Evolutionary conservation across 2,329 filamentous ascomycete species (phyloP).

Genomic region (Fusarium tjaetaba): DNA sequence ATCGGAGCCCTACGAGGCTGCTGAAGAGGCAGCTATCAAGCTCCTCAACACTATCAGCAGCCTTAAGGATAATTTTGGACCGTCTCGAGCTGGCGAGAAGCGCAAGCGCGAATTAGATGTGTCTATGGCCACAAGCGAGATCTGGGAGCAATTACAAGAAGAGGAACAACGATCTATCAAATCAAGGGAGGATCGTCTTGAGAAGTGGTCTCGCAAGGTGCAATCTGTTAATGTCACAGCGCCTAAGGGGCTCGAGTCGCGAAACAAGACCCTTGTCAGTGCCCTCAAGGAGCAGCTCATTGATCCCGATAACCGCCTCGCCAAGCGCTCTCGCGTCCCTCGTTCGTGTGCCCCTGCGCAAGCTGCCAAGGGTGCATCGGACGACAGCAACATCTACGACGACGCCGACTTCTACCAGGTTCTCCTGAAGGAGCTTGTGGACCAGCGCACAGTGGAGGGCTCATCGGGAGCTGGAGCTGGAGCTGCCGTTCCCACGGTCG

Average conservation of each 20-base stretch:
- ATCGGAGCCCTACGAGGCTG: constrained; percentile 72
- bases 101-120: constrained; percentile 65
- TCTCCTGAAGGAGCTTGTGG: constrained; percentile 90
- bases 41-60: constrained; percentile 84
- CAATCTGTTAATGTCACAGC: constrained; percentile 57
- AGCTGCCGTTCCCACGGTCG: constrained; percentile 62
- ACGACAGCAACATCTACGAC: constrained; percentile 79
- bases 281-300: constrained; percentile 75
- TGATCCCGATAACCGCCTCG: constrained; percentile 68
- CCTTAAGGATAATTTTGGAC: constrained; percentile 70
- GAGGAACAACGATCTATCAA: constrained; percentile 69
- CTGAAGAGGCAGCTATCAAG: constrained; percentile 85
- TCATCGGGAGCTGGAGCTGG: constrained; percentile 54
- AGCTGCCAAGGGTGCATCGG: constrained; percentile 63
- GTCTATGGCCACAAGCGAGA: constrained; percentile 68
- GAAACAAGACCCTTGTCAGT: constrained; percentile 64
- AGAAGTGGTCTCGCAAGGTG: constrained; percentile 88
- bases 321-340: constrained; percentile 75
- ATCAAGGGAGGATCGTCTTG: constrained; percentile 76
- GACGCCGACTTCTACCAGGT: constrained; percentile 96
- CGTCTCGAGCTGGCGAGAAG: constrained; percentile 67
- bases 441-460: constrained; percentile 81
- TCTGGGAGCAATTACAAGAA: constrained; percentile 77
- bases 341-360: constrained; percentile 82
- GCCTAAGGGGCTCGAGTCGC: constrained; percentile 41